Conservation (phyloP, 352 stramenopile species). For the Globisporangium lucens region DNA sequence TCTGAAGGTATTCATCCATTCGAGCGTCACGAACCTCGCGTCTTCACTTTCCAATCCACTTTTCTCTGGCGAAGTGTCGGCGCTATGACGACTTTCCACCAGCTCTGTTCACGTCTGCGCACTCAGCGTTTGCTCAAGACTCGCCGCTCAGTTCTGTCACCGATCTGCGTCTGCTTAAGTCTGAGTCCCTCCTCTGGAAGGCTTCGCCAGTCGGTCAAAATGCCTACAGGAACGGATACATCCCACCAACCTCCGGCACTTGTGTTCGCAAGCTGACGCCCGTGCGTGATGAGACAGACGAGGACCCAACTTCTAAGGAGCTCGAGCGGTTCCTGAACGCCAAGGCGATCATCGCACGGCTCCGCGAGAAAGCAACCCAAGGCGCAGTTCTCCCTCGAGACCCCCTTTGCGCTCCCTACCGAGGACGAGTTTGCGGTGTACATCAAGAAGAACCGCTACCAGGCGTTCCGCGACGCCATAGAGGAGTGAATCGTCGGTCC, state of each 20-base stretch:
- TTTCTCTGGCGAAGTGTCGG: not conserved
- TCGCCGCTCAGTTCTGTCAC: not conserved
- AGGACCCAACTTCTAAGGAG: conserved; percentile 7
- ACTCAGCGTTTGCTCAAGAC: no score
- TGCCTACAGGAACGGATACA: conserved; percentile 8
- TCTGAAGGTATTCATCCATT: no score
- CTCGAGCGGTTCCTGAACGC: conserved; percentile 11
- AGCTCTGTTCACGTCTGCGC: not conserved
- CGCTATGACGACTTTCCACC: not conserved
- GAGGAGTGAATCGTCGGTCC: not conserved
- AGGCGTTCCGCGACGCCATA: conserved; percentile 16
- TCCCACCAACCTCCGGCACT: not conserved
- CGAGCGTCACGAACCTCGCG: not conserved
- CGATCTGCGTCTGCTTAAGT: not conserved
- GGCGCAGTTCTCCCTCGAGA: conserved; percentile 56
- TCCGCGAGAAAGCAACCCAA: conserved; percentile 41
- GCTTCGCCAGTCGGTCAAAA: conserved; percentile 7
- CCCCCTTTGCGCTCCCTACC: conserved; percentile 65
- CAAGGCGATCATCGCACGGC: conserved; percentile 29
- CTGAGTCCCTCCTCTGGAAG: conserved; percentile 15
- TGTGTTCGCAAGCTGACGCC: not conserved
- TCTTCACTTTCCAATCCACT: not conserved
- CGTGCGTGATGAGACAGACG: no score
- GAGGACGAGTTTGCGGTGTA: conserved; percentile 56
- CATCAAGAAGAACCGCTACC: conserved; percentile 17